Evolutionary conservation across 768 basidiomycete genomes (phyloP).

Genomic region (Boletus tylopilopsis): DNA sequence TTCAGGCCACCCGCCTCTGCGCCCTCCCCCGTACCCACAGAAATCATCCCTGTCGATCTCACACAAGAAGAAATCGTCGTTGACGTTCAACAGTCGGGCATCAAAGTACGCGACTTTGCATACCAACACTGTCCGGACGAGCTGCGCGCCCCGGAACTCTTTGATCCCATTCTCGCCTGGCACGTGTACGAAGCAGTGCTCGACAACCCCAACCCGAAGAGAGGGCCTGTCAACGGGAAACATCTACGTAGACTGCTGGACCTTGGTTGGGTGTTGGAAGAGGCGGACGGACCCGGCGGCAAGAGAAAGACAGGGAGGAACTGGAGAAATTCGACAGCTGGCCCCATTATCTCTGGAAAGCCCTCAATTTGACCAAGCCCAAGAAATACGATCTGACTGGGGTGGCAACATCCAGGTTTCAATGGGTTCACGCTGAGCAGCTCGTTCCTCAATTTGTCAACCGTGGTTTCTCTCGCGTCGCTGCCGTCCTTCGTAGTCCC

Average conservation of each 20-base stretch:
- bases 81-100: conserved; percentile 27
- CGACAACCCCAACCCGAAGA: conserved; percentile 14
- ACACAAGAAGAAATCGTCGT: conserved; percentile 32
- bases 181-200: conserved; percentile 28
- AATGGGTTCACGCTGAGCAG: conserved; percentile 31
- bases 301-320: conserved; percentile 22
- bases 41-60: conserved; percentile 32
- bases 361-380: conserved; percentile 22
- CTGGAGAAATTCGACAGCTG: conserved; percentile 24
- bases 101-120: conserved; percentile 33
- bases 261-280: conserved; percentile 26
- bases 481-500: conserved; percentile 12
- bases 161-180: conserved; percentile 31
- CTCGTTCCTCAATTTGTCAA: conserved; percentile 23
- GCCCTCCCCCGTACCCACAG: conserved; percentile 32
- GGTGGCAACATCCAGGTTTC: conserved; percentile 27
- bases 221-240: conserved; percentile 21
- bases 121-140: conserved; percentile 19
- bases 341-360: conserved; percentile 27
- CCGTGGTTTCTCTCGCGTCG: conserved; percentile 19
- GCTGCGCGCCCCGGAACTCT: conserved; percentile 23
- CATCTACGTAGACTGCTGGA: conserved; percentile 29
- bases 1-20: conserved; percentile 15
- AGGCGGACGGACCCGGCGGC: conserved; percentile 24
- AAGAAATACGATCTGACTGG: conserved; percentile 23